Conservation (phyloP, 2,329 filamentous ascomycete genomes). For the Botryotinia globosa region DNA sequence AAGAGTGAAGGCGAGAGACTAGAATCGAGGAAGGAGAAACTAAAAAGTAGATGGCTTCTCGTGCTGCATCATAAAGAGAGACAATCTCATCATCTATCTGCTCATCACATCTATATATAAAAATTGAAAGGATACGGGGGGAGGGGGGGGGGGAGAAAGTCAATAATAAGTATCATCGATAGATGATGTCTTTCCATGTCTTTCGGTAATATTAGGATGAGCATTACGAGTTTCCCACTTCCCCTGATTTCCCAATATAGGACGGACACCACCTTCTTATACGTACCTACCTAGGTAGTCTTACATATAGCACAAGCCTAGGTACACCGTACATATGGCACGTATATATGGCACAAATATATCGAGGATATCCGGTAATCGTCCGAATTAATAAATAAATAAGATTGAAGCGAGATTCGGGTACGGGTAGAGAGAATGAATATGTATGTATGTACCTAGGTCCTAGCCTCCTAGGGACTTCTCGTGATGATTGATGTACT, state of each 20-base stretch:
- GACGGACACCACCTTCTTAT: not conserved
- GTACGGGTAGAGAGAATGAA: not conserved
- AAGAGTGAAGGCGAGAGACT: not conserved
- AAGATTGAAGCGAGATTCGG: not conserved
- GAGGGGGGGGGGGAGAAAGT: not conserved
- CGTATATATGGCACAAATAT: not conserved
- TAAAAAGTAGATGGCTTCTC: not conserved
- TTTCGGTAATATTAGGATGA: slow-evolving; percentile 2
- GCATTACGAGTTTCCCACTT: slow-evolving; percentile 11
- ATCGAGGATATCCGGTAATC: not conserved
- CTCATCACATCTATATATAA: slow-evolving; percentile 4
- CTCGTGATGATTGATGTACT: not conserved
- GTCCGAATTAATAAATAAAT: not conserved
- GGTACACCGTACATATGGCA: not conserved
- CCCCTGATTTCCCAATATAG: not conserved
- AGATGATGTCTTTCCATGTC: not conserved
- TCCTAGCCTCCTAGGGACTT: too few species aligned
- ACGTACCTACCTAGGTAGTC: too few species aligned
- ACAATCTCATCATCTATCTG: slow-evolving; percentile 15
- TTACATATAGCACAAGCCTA: not conserved
- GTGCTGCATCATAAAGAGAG: slow-evolving; percentile 6
- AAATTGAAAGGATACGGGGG: not conserved
- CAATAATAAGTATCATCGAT: not conserved
- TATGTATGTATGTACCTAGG: too few species aligned
- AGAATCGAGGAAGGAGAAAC: not conserved